Base-by-base conservation (phyloP, 169 alveolate genomes). In the Eimeria praecox region DNA sequence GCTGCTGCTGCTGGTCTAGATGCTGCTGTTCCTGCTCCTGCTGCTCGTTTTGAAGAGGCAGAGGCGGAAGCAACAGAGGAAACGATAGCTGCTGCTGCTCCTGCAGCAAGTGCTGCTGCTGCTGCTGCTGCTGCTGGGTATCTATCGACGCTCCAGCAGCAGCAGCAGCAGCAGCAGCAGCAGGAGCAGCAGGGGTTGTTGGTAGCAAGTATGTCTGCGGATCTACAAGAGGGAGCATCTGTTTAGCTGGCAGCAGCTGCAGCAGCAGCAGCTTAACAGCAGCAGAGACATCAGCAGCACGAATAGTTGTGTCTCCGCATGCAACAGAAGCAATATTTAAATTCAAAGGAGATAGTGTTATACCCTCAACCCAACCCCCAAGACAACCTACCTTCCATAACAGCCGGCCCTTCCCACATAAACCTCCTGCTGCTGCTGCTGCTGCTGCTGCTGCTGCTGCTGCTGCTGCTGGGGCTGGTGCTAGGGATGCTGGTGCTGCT, bases 301-400 rank as follows among this genome's bases (percentile, higher is more conserved):
- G 89, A 82, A 90, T 59, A 0, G 89, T 90, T 3, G 59, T 22
- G 56, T 90, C 95, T 52, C 95, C 95, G 59, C 95, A 90, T 12
- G 77, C 95, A 52, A 73, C 89, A 8, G 82, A 38, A 6, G 52
- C 88, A 14, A 30, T 98, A 98, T 56, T 98, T 97, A 69, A 98
- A 98, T 62, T 99, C 98, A 38, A 97, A 96, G 80, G 99, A 99
- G 38, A 98, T 98, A 96, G 96, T 98, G 90, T 99, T 97, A 73
- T 99, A 99, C 64, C 96, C 98, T 62, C 98, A 95, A 86, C 95
- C 97, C 69, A 97, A 64, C 95, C 95, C 10, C 95, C 95, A 8
- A 90, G 78, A 30, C 88, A 66, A 24, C 64, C 69, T 40, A 90
- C 38, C 18, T 30, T 3, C 95, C 95, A 90, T 35, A 69, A 33